Percentiles rank a stretch among this genome's conserved stretches.
These are phyloP conservation scores for Salix purpurea DNA, from an alignment of 345 rosid species.

Conservation along the genomic window DNA sequence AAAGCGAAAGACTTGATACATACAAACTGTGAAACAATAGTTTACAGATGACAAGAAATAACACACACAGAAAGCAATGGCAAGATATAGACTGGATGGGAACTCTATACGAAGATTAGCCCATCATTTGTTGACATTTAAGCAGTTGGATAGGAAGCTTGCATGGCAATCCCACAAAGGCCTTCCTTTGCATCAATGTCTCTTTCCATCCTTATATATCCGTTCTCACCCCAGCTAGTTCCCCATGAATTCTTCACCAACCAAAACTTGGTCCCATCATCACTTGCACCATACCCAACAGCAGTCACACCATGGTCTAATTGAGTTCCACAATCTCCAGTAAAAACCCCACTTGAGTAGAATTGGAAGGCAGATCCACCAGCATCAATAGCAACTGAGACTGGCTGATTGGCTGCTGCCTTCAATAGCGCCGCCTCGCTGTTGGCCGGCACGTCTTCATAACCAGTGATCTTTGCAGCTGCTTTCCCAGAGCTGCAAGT, in stretches of 20 bases:
- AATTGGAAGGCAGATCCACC: conserved; percentile 17
- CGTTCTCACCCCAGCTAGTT: conserved; percentile 18
- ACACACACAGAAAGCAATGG: background rate
- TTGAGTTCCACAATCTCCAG: conserved; percentile 15
- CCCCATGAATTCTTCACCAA: conserved; percentile 30
- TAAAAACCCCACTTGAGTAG: conserved; percentile 20
- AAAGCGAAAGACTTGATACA: background rate
- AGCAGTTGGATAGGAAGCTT: conserved; percentile 25
- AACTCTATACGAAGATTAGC: background rate
- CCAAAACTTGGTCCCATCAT: conserved; percentile 18
- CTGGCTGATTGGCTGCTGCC: conserved; percentile 24
- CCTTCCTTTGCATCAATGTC: conserved; percentile 10
- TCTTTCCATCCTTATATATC: conserved; percentile 19
- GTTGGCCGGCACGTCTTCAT: conserved; percentile 18
- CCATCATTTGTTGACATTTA: background rate
- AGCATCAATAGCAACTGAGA: conserved; percentile 25
- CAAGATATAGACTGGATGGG: background rate
- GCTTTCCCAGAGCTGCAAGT: conserved; percentile 1
- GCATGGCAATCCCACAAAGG: conserved; percentile 27
- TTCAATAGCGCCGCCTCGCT: conserved; percentile 11
- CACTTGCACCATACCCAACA: conserved; percentile 18
- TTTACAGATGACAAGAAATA: too few relatives aligned
- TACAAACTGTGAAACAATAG: too few relatives aligned
- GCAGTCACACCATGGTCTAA: conserved; percentile 22
- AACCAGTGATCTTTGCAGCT: conserved; percentile 3